phyloP scores from a whole-genome alignment of 2,329 filamentous ascomycete genomes.

The Aspergillus uvarum region DNA sequence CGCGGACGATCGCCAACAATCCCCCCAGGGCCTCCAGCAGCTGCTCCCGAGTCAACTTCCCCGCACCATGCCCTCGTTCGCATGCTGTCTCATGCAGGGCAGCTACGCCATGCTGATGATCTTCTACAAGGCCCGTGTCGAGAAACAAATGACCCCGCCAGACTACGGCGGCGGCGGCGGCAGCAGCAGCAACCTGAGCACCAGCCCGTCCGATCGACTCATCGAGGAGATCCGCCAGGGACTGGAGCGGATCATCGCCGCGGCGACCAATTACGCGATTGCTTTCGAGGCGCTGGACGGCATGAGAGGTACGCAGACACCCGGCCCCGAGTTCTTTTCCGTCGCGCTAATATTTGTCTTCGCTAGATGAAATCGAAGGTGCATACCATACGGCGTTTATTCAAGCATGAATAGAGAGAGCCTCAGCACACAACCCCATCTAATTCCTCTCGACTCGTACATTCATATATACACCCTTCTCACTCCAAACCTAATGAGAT shows the following conservation, averaged over 20 bases:
- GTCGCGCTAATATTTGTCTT: background rate
- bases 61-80: slow-evolving; percentile 49
- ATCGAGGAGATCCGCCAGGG: slow-evolving; percentile 40
- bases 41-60: slow-evolving; percentile 29
- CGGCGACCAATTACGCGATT: slow-evolving; percentile 42
- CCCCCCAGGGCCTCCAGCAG: slow-evolving; percentile 16
- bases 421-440: background rate
- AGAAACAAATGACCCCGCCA: slow-evolving; percentile 29
- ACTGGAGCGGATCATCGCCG: slow-evolving; percentile 37
- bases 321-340: no score
- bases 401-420: slow-evolving; percentile 16
- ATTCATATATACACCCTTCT: background rate
- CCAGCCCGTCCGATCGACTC: slow-evolving; percentile 31
- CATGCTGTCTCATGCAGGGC: slow-evolving; percentile 49
- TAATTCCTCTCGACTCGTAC: background rate
- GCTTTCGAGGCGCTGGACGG: slow-evolving; percentile 46
- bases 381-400: slow-evolving; percentile 45
- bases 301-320: slow-evolving; percentile 40
- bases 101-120: slow-evolving; percentile 50
- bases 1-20: slow-evolving; percentile 12
- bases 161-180: slow-evolving; percentile 25
- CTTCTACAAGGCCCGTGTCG: slow-evolving; percentile 44
- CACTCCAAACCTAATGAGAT: background rate
- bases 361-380: slow-evolving; percentile 43
- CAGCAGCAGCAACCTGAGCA: slow-evolving; percentile 21